Conservation (phyloP, 331 rosid genomes). For the Quercus tomentella region DNA sequence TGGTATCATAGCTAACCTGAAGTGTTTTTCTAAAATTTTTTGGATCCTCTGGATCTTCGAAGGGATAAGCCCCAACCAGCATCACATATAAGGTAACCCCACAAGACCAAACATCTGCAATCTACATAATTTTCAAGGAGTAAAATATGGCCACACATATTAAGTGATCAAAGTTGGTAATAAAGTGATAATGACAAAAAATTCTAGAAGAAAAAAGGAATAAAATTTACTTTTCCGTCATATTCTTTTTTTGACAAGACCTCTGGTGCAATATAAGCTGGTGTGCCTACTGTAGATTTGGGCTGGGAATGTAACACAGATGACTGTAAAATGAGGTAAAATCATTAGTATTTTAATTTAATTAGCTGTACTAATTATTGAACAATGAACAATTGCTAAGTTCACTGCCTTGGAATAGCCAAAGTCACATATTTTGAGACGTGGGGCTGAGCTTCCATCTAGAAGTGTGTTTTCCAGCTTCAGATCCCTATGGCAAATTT, state of each 20-base stretch:
- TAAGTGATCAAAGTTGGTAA: constrained; percentile 28
- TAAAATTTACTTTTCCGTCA: constrained; percentile 73
- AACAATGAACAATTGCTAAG: background rate
- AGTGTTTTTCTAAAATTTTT: constrained; percentile 92
- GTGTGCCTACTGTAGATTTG: constrained; percentile 97
- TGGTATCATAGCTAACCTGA: constrained; percentile 41
- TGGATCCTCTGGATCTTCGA: constrained; percentile 98
- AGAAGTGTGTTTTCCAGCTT: constrained; percentile 94
- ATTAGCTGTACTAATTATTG: background rate
- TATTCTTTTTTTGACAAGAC: constrained; percentile 78
- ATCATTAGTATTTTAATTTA: background rate
- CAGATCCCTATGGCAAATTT: constrained; percentile 97
- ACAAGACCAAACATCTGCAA: constrained; percentile 99
- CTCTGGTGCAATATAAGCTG: constrained; percentile 98
- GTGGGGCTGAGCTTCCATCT: constrained; percentile 88
- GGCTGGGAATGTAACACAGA: constrained; percentile 97
- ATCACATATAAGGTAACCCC: constrained; percentile 98
- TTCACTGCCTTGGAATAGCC: constrained; percentile 87
- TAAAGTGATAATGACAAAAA: constrained; percentile 9
- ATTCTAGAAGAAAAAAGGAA: background rate
- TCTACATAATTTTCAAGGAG: constrained; percentile 46
- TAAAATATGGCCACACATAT: constrained; percentile 1
- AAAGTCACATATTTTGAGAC: constrained; percentile 93
- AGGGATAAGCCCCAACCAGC: constrained; percentile 98
- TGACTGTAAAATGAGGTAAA: constrained; percentile 46